Evolutionary conservation across 2,329 filamentous ascomycete species (phyloP), one percentile per base, ranked within the genome.

Genomic region (Exophiala sp.): DNA sequence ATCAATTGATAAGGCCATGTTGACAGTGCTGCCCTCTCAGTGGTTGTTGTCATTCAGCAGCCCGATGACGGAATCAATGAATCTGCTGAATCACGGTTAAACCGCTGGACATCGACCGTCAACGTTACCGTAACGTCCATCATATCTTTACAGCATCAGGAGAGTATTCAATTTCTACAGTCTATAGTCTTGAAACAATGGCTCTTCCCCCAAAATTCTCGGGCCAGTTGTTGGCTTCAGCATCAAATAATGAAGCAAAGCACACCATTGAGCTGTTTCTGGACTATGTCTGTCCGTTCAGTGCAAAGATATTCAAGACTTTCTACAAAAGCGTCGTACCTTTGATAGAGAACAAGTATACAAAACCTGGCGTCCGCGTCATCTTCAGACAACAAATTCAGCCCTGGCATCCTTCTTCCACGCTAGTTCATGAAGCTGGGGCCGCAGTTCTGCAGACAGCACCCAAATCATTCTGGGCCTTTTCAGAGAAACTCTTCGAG

Each of bases 321-420:
- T 73, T 96, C 63, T 85, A 86, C 72, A 75, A 71, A 53, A 72
- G 77, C 29, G 81, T 95, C 54, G 76, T 82, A 55, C 86, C 88
- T 1, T 69, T 82, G 44, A 78, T 95, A 63, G 76, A 79, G 57
- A 64, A 77, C 46, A 84, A 84, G 64, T 84, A 87, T 60, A 64
- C 74, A 20, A 78, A 75, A 55, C 60, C 62, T 3, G 79, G 78
- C 57, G 74, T 96, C 2, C 80, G 73, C 64, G 78, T 95, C 63
- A 82, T 97, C 66, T 89, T 96, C 78, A 87, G 91, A 46, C 91
- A 92, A 69, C 91, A 96, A 69, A 83, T 96, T 65, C 91, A 96
- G 75, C 90, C 91, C 11, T 96, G 92, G 92, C 91, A 97, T 73
- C 92, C 92, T 1, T 90, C 87, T 16, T 91, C 84, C 38, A 91